Conservation (phyloP, 768 basidiomycete genomes). For the Gyrodon lividus region DNA sequence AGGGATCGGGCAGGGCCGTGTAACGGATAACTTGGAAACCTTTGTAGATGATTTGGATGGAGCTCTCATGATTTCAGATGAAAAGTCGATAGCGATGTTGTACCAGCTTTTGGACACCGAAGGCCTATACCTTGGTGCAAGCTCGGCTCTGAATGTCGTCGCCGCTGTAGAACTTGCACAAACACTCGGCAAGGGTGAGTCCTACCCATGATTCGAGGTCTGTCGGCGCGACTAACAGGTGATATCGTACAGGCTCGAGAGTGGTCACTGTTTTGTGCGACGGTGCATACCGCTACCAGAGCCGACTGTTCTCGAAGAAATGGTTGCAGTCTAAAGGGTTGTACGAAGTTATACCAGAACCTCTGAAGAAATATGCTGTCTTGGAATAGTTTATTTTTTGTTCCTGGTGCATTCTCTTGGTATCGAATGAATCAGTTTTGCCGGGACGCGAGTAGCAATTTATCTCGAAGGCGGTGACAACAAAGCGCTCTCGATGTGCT, state of each 20-base stretch:
- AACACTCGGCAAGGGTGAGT: slow-evolving; percentile 76
- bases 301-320: slow-evolving; percentile 88
- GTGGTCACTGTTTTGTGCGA: slow-evolving; percentile 91
- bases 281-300: slow-evolving; percentile 97
- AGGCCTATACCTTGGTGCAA: slow-evolving; percentile 93
- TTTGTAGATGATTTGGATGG: slow-evolving; percentile 79
- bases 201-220: not conserved
- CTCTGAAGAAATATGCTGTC: slow-evolving; percentile 87
- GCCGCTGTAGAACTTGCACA: slow-evolving; percentile 87
- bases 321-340: slow-evolving; percentile 87
- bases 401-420: not conserved
- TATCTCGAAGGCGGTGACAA: not conserved
- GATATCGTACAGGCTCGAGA: slow-evolving; percentile 58
- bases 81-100: slow-evolving; percentile 89
- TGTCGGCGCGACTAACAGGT: not conserved
- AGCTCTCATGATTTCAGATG: slow-evolving; percentile 83
- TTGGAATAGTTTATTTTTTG: slow-evolving; percentile 49
- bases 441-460: not conserved
- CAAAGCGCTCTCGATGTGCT: not conserved
- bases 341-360: slow-evolving; percentile 72
- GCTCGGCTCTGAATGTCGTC: slow-evolving; percentile 91
- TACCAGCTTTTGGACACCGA: slow-evolving; percentile 91
- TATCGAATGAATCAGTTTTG: not conserved
- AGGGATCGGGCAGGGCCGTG: slow-evolving; percentile 97
- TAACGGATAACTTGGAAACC: slow-evolving; percentile 87